Conservation (phyloP, 177 flowering plant species). For the Vitis hybrid region DNA sequence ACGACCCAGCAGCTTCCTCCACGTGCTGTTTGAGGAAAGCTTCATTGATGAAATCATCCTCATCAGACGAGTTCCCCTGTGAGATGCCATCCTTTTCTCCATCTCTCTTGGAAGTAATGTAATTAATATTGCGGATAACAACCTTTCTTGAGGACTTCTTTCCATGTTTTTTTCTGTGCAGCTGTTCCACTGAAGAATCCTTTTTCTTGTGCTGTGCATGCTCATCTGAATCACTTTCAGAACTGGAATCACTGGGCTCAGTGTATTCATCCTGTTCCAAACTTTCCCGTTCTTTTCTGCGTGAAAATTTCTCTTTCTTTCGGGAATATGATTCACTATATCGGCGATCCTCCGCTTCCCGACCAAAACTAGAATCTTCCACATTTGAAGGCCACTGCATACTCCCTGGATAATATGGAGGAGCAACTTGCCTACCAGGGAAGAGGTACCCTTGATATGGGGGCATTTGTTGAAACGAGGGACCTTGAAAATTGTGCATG, state of each 20-base stretch:
- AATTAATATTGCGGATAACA: slow-evolving; percentile 86
- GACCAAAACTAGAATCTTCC: slow-evolving; percentile 35
- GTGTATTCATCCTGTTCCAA: slow-evolving; percentile 47
- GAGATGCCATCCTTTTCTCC: slow-evolving; percentile 44
- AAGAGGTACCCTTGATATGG: slow-evolving; percentile 66
- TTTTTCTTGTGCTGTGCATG: slow-evolving; percentile 19
- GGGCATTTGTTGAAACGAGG: slow-evolving; percentile 42
- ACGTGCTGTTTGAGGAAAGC: slow-evolving; percentile 64
- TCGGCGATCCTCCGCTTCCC: slow-evolving; percentile 31
- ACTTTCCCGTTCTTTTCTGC: slow-evolving; percentile 30
- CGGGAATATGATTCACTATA: slow-evolving; percentile 40
- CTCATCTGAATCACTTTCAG: slow-evolving; percentile 51
- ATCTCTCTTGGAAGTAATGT: slow-evolving; percentile 63
- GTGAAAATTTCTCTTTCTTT: slow-evolving; percentile 39
- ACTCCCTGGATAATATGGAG: slow-evolving; percentile 65
- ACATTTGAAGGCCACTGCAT: slow-evolving; percentile 59
- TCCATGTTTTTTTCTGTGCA: slow-evolving; percentile 43
- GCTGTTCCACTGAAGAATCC: slow-evolving; percentile 31
- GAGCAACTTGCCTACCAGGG: slow-evolving; percentile 58
- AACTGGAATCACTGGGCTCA: slow-evolving; percentile 45
- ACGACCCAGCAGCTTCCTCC: slow-evolving; percentile 71
- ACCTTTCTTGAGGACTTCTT: slow-evolving; percentile 75
- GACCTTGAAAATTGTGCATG: slow-evolving; percentile 64
- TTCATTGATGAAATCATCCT: slow-evolving; percentile 56
- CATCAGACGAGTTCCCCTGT: slow-evolving; percentile 51